Base-by-base conservation (phyloP, 371 early-diverging fungal species). In the Mucor lusitanicus region DNA sequence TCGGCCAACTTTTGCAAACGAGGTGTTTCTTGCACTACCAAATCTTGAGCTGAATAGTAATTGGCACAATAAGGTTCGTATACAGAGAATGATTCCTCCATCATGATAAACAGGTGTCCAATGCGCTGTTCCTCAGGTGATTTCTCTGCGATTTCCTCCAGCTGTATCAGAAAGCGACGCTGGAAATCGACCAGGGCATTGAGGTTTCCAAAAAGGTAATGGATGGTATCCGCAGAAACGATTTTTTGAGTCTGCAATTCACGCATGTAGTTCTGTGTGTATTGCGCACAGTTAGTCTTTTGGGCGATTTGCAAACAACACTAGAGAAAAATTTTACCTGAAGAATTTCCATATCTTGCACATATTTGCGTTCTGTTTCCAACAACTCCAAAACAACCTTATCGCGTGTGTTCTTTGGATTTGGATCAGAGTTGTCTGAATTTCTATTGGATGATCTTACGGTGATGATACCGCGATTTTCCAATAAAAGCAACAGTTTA, bases 1-100 rank as follows among this genome's bases (percentile, higher is more conserved):
- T 89, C 83, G 13, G 85, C 74, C 64, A 92, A 73, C 63, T 80
- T 85, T 64, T 82, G 77, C 32, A 87, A 74, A 56, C 80, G 82
- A 39, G 77, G 75, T 27, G 74, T 63, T 68, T 86, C 85, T 55
- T 82, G 79, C 12, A 75, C 64, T 11, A 84, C 81, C 30, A 87
- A 58, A 44, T 81, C 89, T 40, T 89, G 85, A 0, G 97, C 97
- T 40, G 83, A 84, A 37, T 88, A 82, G 74, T 93, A 94, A 81
- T 97, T 97, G 53, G 95, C 91, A 72, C 97, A 96, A 76, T 95
- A 96, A 33, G 95, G 93, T 72, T 95, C 93, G 78, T 98, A 98
- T 7, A 95, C 94, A 13, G 87, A 75, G 76, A 98, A 97, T 12
- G 88, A 88, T 40, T 92, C 92, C 72, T 97, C 97, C 74, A 84